Evolutionary conservation across 75 land plant genomes (phyloP).

Genomic region (Chamaecyparis obtusa): DNA sequence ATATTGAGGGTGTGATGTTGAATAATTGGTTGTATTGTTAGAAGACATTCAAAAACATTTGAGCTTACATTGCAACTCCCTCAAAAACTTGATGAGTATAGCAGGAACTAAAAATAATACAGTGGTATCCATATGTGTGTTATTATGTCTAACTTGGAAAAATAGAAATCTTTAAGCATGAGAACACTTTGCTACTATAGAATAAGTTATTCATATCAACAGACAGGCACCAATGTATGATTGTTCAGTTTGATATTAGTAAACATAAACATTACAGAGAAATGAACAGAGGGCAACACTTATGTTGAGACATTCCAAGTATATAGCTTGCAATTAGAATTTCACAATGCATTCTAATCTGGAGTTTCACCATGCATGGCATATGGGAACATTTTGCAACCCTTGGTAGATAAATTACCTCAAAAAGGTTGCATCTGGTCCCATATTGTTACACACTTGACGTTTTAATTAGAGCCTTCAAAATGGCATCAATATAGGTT

Average conservation of each 20-base stretch:
- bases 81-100: not conserved
- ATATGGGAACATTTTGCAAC: not conserved
- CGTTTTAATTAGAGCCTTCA: not conserved
- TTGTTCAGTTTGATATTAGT: not conserved
- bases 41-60: not conserved
- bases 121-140: no score
- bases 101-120: no score
- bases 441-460: not conserved
- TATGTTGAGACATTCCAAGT: no score
- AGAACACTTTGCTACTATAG: not conserved
- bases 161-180: no score
- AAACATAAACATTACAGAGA: not conserved
- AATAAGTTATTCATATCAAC: no score
- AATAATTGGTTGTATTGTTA: not conserved
- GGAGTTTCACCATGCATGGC: not conserved
- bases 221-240: not conserved
- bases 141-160: no score
- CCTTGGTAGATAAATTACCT: not conserved
- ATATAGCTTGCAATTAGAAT: no score
- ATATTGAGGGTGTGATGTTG: not conserved
- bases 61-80: not conserved
- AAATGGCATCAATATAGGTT: not conserved
- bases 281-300: not conserved
- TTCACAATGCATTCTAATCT: no score
- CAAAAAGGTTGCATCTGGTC: not conserved